Percentiles rank a stretch among this genome's conserved stretches.
Conservation (phyloP, 805 yeast species). For the Debaryomyces maramus region DNA sequence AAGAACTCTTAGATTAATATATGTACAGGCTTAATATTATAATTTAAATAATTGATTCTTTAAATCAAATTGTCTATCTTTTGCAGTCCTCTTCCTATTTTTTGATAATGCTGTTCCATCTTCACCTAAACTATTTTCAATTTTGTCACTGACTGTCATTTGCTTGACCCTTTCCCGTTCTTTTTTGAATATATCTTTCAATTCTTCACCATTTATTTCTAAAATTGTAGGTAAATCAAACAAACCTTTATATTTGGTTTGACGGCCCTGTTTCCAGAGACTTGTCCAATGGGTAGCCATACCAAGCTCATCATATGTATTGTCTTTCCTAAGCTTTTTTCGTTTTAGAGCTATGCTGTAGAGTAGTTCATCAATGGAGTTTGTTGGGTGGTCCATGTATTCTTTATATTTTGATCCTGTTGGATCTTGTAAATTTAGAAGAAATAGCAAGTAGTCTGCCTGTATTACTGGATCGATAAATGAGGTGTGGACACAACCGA, state of each 20-base stretch:
- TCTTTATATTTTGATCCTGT: constrained; percentile 44
- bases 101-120: constrained; percentile 39
- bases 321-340: constrained; percentile 34
- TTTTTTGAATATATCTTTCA: constrained; percentile 21
- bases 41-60: constrained; percentile 39
- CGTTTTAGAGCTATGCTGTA: constrained; percentile 45
- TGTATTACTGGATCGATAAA: constrained; percentile 81
- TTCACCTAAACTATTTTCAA: constrained; percentile 36
- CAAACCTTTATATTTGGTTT: constrained; percentile 26
- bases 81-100: constrained; percentile 42
- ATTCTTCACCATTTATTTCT: constrained; percentile 25
- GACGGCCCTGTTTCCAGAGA: constrained; percentile 58
- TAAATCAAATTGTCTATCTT: constrained; percentile 43
- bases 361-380: constrained; percentile 61
- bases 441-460: constrained; percentile 79
- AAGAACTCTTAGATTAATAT: constrained; percentile 9
- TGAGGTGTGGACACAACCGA: constrained; percentile 70
- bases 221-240: constrained; percentile 37
- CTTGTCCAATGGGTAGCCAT: constrained; percentile 66
- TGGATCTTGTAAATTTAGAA: constrained; percentile 64
- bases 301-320: constrained; percentile 52
- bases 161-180: constrained; percentile 31
- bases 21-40: constrained; percentile 10
- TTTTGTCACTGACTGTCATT: constrained; percentile 28
- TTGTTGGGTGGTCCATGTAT: constrained; percentile 64